Percentiles rank a stretch among this genome's conserved stretches.
phyloP scores from a whole-genome alignment of 1,284 basidiomycete genomes.

The Xerocomus minutiporus region DNA sequence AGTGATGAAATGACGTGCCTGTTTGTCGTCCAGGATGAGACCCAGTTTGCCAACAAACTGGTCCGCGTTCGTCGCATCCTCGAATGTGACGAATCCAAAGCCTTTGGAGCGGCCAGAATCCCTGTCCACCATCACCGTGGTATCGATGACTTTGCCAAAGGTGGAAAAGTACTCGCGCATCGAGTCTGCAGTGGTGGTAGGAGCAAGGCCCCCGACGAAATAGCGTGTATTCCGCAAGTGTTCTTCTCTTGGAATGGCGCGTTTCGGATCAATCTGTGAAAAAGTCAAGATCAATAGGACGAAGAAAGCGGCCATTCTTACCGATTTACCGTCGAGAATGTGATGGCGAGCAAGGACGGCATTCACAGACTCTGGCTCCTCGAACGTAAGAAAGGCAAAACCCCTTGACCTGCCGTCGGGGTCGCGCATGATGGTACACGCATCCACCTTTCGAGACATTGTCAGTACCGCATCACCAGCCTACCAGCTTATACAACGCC shows the following conservation, averaged over 20 bases:
- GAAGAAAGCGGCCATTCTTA: conserved; percentile 35
- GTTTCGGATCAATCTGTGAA: conserved; percentile 87
- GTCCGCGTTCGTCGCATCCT: conserved; percentile 69
- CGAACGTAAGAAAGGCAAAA: conserved; percentile 94
- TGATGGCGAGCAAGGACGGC: conserved; percentile 83
- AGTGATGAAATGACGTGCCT: conserved; percentile 40
- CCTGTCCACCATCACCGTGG: conserved; percentile 91
- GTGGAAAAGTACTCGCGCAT: conserved; percentile 77
- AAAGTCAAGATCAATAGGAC: conserved; percentile 3
- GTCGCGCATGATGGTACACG: conserved; percentile 95
- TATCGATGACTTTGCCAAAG: conserved; percentile 81
- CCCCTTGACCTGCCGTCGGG: conserved; percentile 85
- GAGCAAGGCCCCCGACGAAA: conserved; percentile 85
- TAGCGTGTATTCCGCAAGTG: conserved; percentile 79
- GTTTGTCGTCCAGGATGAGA: conserved; percentile 73
- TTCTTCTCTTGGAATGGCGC: conserved; percentile 87
- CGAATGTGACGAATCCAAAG: conserved; percentile 91
- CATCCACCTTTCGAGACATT: conserved; percentile 58
- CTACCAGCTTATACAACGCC: conserved; percentile 1
- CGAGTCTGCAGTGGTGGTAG: conserved; percentile 73
- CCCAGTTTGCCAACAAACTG: conserved; percentile 67
- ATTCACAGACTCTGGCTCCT: conserved; percentile 75
- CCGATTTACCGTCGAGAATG: conserved; percentile 87
- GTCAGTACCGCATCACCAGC: conserved; percentile 13
- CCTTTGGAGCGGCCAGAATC: conserved; percentile 89